Base-by-base conservation (phyloP, 176 grass and related monocot species). In the Luzula sylvatica region DNA sequence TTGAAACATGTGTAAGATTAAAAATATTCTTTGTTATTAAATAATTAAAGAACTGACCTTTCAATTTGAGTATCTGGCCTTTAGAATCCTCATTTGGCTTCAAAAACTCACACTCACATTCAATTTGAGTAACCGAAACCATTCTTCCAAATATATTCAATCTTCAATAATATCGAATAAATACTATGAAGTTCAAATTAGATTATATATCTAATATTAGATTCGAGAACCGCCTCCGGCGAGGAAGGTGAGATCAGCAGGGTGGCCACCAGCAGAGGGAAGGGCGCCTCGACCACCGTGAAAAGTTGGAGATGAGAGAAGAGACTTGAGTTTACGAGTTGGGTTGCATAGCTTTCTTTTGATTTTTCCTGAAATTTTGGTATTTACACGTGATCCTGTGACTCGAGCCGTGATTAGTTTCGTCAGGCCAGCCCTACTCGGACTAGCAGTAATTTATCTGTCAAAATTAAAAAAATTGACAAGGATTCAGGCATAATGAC, bases 231-330 rank as follows among this genome's bases (percentile, higher is more conserved):
- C 85, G 42, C 85, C 85, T 1, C 85, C 85, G 6, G 85, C 85
- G 52, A 89, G 75, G 62, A 79, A 76, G 26, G 85, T 89, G 26
- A 89, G 61, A 73, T 89, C 85, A 3, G 85, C 82, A 73, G 85
- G 85, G 83, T 89, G 85, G 72, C 85, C 85, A 58, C 85, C 85
- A 51, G 85, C 85, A 61, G 85, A 89, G 19, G 85, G 85, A 73
- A 89, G 85, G 75, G 85, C 85, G 76, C 85, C 85, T 8, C 79
- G 75, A 7, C 79, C 85, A 43, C 85, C 79, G 75, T 89, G 85
- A 61, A 89, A 89, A 69, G 85, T 75, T 69, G 85, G 85, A 65
- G 85, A 84, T 12, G 85, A 62, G 62, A 89, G 85, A 14, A 89
- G 51, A 61, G 83, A 89, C 67, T 89, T 89, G 80, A 80, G 75